Percentiles rank a stretch among this genome's conserved stretches.
Evolutionary conservation across 1,139 yeast species (phyloP).

Genomic region (Geotrichum carabidarum): DNA sequence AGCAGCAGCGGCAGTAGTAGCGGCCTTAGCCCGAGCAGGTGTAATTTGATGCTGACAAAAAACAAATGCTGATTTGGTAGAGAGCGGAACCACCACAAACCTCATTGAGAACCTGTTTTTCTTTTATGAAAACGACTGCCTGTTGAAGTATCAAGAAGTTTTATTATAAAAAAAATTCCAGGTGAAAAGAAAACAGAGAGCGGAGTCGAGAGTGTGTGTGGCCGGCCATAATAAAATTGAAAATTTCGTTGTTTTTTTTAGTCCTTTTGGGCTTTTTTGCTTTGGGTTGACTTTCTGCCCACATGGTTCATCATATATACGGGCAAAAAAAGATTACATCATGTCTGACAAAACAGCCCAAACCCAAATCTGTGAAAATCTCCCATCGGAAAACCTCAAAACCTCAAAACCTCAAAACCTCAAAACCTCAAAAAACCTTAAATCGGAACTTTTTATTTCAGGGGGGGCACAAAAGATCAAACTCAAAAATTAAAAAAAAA

Average conservation of each 20-base stretch:
- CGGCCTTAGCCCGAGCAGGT: slow-evolving; percentile 15
- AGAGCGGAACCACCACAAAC: slow-evolving; percentile 32
- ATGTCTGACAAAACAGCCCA: no score
- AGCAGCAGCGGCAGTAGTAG: background rate
- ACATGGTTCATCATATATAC: background rate
- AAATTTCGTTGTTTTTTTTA: background rate
- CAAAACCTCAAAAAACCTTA: no score
- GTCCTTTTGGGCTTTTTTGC: no score
- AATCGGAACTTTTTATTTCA: no score
- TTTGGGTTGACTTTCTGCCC: background rate
- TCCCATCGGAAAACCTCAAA: no score
- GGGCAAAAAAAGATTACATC: background rate
- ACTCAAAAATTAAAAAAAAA: no score
- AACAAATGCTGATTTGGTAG: slow-evolving; percentile 29
- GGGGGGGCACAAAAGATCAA: no score
- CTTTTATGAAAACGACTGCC: background rate
- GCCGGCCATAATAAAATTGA: background rate
- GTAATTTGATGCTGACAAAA: slow-evolving; percentile 30
- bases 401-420: no score
- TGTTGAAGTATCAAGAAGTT: background rate
- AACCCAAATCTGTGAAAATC: no score
- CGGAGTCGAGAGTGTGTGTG: background rate
- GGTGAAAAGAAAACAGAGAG: background rate
- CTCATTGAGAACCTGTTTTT: slow-evolving; percentile 23
- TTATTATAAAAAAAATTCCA: background rate